These are phyloP conservation scores for Aquilaria yunnanensis DNA, from an alignment of 345 rosid genomes.

Conservation along the genomic window DNA sequence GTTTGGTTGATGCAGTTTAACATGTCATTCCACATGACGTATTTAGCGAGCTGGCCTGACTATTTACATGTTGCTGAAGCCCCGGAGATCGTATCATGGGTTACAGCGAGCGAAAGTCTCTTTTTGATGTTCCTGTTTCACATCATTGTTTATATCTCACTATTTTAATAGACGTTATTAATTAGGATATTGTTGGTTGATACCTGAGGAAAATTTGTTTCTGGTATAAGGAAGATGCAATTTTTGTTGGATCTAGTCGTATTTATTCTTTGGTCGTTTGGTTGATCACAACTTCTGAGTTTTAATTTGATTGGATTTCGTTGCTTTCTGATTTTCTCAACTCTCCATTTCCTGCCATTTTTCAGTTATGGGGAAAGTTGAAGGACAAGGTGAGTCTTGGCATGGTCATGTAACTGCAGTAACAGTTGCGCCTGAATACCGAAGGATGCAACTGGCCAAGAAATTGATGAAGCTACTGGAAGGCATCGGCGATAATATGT, in stretches of 20 bases:
- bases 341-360: neutral
- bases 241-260: no score
- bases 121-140: neutral
- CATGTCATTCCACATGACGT: conserved; percentile 96
- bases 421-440: conserved; percentile 81
- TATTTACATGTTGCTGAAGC: conserved; percentile 93
- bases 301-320: neutral
- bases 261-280: no score
- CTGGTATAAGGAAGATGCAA: neutral
- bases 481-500: conserved; percentile 86
- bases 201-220: neutral
- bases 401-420: conserved; percentile 98
- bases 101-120: conserved; percentile 46
- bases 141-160: neutral
- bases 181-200: neutral
- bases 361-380: conserved; percentile 91
- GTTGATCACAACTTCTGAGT: no score
- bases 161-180: neutral
- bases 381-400: conserved; percentile 99
- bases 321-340: neutral
- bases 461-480: conserved; percentile 86
- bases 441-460: conserved; percentile 89
- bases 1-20: conserved; percentile 50
- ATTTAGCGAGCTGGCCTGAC: conserved; percentile 95
- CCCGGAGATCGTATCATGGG: conserved; percentile 82